phyloP scores from a whole-genome alignment of 768 basidiomycete genomes.

The Tephrocybe rancida region DNA sequence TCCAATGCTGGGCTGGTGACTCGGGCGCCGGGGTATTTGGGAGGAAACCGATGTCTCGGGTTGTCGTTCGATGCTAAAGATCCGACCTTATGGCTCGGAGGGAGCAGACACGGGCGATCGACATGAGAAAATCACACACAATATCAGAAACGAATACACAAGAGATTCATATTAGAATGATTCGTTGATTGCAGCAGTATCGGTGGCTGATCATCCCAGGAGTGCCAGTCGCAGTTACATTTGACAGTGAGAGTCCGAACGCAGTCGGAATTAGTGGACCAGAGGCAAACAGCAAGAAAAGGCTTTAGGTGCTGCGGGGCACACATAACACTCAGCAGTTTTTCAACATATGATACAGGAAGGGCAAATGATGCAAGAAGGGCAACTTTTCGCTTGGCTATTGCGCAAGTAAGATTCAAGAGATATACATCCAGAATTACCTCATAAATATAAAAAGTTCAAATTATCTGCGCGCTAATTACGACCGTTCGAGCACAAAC shows the following conservation, averaged over 20 bases:
- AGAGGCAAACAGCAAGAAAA: background rate
- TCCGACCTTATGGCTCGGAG: background rate
- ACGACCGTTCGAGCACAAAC: constrained; percentile 14
- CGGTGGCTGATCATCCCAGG: background rate
- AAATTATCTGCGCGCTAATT: background rate
- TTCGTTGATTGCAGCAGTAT: background rate
- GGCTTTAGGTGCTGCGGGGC: no score
- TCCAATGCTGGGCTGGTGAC: no score
- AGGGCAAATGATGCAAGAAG: no score
- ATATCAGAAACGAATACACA: background rate
- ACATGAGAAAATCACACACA: background rate
- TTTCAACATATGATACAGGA: no score
- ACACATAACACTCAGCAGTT: no score
- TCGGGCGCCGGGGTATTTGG: background rate
- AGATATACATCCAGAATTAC: background rate
- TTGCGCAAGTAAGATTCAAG: background rate
- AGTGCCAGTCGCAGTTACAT: background rate
- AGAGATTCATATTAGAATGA: background rate
- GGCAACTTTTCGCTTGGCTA: background rate
- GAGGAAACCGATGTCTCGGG: background rate
- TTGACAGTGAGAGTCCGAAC: background rate
- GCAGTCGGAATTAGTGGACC: background rate
- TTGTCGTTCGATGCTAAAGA: background rate
- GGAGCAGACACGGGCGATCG: background rate
- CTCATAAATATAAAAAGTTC: background rate